Evolutionary conservation across 2,329 filamentous ascomycete species (phyloP).

Genomic region (Aurifilum marmelostoma): DNA sequence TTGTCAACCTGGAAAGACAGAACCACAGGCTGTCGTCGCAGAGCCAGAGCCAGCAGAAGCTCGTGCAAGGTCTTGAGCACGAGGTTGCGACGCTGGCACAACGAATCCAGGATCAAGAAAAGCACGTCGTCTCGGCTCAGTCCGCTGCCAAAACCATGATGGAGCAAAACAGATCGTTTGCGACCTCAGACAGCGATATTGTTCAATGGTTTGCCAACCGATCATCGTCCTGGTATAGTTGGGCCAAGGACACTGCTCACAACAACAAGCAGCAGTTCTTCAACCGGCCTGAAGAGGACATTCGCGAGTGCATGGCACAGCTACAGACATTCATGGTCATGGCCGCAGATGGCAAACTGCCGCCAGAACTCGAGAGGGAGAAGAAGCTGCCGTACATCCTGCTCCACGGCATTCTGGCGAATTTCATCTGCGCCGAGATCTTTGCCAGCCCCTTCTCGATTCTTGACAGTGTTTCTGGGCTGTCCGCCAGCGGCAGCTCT

Average conservation of each 20-base stretch:
- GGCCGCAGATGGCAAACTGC: neutral
- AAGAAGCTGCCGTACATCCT: conserved; percentile 12
- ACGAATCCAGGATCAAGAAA: neutral
- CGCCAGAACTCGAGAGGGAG: neutral
- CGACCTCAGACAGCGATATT: neutral
- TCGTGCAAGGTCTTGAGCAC: neutral
- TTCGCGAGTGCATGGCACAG: neutral
- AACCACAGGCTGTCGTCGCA: neutral
- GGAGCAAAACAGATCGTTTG: conserved; percentile 3
- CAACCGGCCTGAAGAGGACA: neutral
- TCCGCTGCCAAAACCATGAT: conserved; percentile 5
- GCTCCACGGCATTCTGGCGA: conserved; percentile 9
- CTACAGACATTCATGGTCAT: neutral
- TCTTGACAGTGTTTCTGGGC: neutral
- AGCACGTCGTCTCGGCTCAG: conserved; percentile 4
- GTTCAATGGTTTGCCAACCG: conserved; percentile 3
- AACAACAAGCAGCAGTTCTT: neutral
- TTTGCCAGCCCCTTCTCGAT: conserved; percentile 5
- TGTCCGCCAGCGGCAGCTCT: neutral
- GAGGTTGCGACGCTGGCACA: neutral
- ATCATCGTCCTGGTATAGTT: conserved; percentile 1
- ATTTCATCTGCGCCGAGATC: conserved; percentile 4
- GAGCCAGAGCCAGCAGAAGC: neutral
- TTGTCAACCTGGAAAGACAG: neutral
- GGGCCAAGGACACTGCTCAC: conserved; percentile 6